Base-by-base conservation (phyloP, 2,329 filamentous ascomycete species). In the Colletotrichum sansevieriae region DNA sequence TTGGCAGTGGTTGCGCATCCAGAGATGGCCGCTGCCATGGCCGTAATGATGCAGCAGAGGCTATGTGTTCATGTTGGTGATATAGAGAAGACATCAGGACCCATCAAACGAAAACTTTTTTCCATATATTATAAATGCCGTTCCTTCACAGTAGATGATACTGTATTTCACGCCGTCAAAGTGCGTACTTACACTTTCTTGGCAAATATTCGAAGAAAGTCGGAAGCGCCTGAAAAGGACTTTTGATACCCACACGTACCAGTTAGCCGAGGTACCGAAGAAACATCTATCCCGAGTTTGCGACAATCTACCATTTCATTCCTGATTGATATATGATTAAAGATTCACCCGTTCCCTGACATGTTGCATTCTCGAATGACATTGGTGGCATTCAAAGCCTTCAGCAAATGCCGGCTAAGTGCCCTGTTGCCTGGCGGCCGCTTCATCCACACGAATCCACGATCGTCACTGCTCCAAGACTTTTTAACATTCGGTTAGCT, bases 11-110 rank as follows among this genome's bases (percentile, higher is more conserved):
- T n/a, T n/a, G n/a, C 35, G 10, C 35, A 13, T 52, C 59, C 25
- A 29, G 47, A 20, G 59, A 62, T n/a, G 47, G 35, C 37, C 47
- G 59, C 11, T 62, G 59, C 18, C 35, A 62, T 33, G 59, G 59
- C 25, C 47, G 59, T n/a, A 62, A 54, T 35, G 47, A 54, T 41
- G 20, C 10, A 5, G 20, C 35, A 4, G 59, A 62, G 15, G 59
- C 47, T 15, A 62, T 62, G 22, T 62, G 59, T n/a, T 47, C 59
- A 44, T 62, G 59, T 25, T 46, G 59, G 59, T 62, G 33, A 22
- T 22, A 25, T 8, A 18, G 2, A 43, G 35, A 29, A 13, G 8
- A 18, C 49, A 52, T 33, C 25, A 29, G 49, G 5, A 35, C 49
- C 29, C 29, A 52, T 25, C 13, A 52, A 10, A 55, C 22, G 13